Evolutionary conservation across 305 asterid genomes (phyloP).

Genomic region (Salvia sclarea): DNA sequence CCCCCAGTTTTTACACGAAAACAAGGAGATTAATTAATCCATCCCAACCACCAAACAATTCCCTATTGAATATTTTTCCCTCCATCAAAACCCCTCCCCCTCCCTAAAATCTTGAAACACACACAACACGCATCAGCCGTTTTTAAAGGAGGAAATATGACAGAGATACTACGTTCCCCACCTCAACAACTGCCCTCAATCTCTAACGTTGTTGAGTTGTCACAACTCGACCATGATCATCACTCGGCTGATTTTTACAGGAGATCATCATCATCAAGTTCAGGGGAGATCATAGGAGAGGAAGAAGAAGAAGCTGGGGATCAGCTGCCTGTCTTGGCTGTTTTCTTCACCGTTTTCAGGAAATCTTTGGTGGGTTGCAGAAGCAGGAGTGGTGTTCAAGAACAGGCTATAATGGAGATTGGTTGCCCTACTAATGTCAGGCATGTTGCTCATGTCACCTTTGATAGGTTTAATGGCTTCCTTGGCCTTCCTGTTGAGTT

Average conservation of each 20-base stretch:
- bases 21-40: constrained; percentile 21
- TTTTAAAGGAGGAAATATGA: constrained; percentile 35
- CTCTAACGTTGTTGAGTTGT: constrained; percentile 51
- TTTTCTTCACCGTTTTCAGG: constrained; percentile 47
- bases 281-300: constrained; percentile 20
- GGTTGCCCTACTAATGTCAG: constrained; percentile 84
- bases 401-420: constrained; percentile 65
- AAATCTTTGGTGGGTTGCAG: constrained; percentile 52
- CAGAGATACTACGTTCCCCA: constrained; percentile 46
- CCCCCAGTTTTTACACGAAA: constrained; percentile 13
- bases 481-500: constrained; percentile 93
- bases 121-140: constrained; percentile 37
- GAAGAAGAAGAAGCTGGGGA: constrained; percentile 34
- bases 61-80: constrained; percentile 21
- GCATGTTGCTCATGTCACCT: constrained; percentile 96
- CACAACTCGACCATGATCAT: constrained; percentile 42
- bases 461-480: constrained; percentile 85
- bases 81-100: constrained; percentile 30
- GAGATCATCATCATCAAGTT: no score
- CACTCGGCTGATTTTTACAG: constrained; percentile 43
- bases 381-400: constrained; percentile 44
- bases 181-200: constrained; percentile 39
- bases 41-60: constrained; percentile 45
- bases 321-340: constrained; percentile 52
- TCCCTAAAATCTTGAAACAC: constrained; percentile 47